phyloP scores from a whole-genome alignment of 192 early-diverging fungal genomes.

The Backusella luteola region DNA sequence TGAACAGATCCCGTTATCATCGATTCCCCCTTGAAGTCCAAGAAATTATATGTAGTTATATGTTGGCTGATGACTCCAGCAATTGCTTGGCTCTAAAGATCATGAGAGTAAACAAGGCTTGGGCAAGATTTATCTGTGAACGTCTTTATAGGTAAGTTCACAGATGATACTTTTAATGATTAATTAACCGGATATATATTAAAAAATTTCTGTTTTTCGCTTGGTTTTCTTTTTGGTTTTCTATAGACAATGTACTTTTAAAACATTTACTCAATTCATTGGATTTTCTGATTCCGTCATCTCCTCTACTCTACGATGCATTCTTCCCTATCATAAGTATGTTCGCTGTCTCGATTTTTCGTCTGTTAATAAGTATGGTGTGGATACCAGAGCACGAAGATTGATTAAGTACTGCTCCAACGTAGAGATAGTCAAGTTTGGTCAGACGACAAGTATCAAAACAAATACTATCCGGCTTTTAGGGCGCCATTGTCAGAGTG shows the following conservation, averaged over 20 bases:
- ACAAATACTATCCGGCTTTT: background rate
- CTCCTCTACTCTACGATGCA: background rate
- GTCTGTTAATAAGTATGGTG: conserved; percentile 5
- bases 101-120: background rate
- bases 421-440: background rate
- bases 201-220: no score
- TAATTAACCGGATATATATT: background rate
- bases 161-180: background rate
- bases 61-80: background rate
- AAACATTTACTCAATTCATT: background rate
- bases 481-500: background rate
- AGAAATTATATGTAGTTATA: background rate
- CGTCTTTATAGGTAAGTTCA: background rate
- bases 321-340: background rate
- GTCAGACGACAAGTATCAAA: conserved; percentile 4
- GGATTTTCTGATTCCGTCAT: background rate
- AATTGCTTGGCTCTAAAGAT: background rate
- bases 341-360: background rate
- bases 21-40: conserved; percentile 6
- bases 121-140: background rate
- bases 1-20: background rate
- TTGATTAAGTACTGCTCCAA: background rate
- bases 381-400: background rate
- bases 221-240: no score
- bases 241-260: background rate